Evolutionary conservation across 2,329 filamentous ascomycete species (phyloP), one percentile per base, ranked within the genome.

Genomic region (Cladophialophora carrionii): DNA sequence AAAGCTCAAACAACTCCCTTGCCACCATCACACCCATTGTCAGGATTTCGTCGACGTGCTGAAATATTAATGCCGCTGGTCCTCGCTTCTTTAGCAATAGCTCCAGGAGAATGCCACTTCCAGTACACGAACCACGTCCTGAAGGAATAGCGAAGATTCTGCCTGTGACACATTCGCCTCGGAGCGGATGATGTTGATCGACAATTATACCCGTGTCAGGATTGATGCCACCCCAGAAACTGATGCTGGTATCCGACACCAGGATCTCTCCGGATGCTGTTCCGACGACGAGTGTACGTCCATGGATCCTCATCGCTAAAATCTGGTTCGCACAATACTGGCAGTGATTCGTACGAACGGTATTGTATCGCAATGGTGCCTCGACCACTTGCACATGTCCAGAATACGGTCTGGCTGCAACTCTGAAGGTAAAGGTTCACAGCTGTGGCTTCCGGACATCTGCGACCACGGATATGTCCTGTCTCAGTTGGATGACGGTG

Each of bases 171-270:
- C 56, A 67, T 5, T 71, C 37, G 0, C 79, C 79, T 6, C 67
- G 69, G 1, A 83, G 68, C 0, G 78, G 77, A 60, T 83, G 80
- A 46, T 80, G 78, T 1, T 72, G 74, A 61, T 83, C 81, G 53
- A 81, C 77, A 0, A 83, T 72, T 12, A 75, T 66, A 41, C 81
- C 79, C 0, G 76, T 80, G 3, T 73, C 61, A 1, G 78, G 72
- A 46, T 79, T 68, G 1, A 82, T 76, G 0, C 81, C 81, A 7
- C 78, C 78, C 80, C 79, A 81, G 71, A 83, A 82, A 70, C 80
- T 83, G 22, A 83, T 68, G 7, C 60, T 68, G 4, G 70, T 48
- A 22, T 70, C 58, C n/a, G 70, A 71, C 31, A 72, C 67, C 1
- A 78, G 57, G 1, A 80, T 68, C 12, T 65, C 66, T 0, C 75